phyloP scores from a whole-genome alignment of 2,329 filamentous ascomycete genomes.

The Graphilbum ipis-grandicollis region DNA sequence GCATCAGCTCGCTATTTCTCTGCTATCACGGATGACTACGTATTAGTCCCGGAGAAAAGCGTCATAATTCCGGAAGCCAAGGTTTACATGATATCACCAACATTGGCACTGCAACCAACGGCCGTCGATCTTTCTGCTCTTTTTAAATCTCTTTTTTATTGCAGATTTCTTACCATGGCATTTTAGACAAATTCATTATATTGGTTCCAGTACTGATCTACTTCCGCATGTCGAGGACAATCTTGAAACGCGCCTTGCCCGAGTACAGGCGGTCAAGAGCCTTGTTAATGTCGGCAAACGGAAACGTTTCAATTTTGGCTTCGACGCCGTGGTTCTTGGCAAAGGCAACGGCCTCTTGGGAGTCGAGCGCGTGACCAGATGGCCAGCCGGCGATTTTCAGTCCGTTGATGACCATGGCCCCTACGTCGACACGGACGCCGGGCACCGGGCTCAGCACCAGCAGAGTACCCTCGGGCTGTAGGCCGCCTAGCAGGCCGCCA shows the following conservation, averaged over 20 bases:
- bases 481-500: slow-evolving; percentile 31
- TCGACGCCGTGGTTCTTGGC: slow-evolving; percentile 41
- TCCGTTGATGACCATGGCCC: slow-evolving; percentile 27
- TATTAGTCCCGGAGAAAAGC: too few relatives aligned
- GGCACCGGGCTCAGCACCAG: slow-evolving; percentile 38
- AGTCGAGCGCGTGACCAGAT: slow-evolving; percentile 43
- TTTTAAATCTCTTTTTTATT: too few relatives aligned
- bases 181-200: too few relatives aligned
- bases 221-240: slow-evolving; percentile 8
- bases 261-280: slow-evolving; percentile 17
- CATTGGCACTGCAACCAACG: too few relatives aligned
- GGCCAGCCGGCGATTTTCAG: slow-evolving; percentile 46
- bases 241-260: slow-evolving; percentile 8
- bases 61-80: too few relatives aligned
- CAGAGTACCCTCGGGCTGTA: slow-evolving; percentile 38
- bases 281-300: slow-evolving; percentile 30
- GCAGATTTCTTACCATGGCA: too few relatives aligned
- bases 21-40: too few relatives aligned
- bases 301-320: slow-evolving; percentile 48
- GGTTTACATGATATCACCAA: too few relatives aligned
- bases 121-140: too few relatives aligned
- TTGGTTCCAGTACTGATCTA: not conserved
- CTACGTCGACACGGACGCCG: slow-evolving; percentile 24
- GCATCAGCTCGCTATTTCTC: too few relatives aligned
- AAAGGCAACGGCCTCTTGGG: slow-evolving; percentile 50